phyloP scores from a whole-genome alignment of 495 filamentous ascomycete genomes.

The Tuber melanosporum region DNA sequence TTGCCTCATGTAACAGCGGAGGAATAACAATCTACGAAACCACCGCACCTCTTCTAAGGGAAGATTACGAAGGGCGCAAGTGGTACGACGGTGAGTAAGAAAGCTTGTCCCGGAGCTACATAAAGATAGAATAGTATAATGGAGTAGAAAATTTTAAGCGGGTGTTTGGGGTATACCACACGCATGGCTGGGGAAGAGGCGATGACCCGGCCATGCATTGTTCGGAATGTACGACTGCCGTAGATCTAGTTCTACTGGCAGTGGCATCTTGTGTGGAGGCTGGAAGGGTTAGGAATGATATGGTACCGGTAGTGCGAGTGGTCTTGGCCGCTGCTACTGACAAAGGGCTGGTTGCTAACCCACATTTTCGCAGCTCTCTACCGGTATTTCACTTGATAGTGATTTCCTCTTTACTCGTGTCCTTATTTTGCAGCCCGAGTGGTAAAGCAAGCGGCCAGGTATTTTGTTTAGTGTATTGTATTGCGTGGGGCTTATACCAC shows the following conservation, averaged over 20 bases:
- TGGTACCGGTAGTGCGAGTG: neutral
- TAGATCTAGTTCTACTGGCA: neutral
- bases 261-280: neutral
- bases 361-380: neutral
- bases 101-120: neutral
- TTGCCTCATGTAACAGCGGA: neutral
- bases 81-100: neutral
- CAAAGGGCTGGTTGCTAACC: neutral
- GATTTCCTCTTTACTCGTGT: neutral
- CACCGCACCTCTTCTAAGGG: neutral
- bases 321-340: neutral
- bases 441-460: neutral
- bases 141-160: neutral
- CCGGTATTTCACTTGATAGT: neutral
- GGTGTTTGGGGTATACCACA: neutral
- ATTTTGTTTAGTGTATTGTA: neutral
- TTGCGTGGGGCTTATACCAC: neutral
- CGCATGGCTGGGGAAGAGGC: conserved; percentile 1
- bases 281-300: neutral
- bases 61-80: neutral
- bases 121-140: neutral
- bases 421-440: neutral
- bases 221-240: neutral
- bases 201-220: neutral
- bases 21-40: neutral